Conservation (phyloP, 2,329 filamentous ascomycete genomes). For the Pezicula neosporulosa region DNA sequence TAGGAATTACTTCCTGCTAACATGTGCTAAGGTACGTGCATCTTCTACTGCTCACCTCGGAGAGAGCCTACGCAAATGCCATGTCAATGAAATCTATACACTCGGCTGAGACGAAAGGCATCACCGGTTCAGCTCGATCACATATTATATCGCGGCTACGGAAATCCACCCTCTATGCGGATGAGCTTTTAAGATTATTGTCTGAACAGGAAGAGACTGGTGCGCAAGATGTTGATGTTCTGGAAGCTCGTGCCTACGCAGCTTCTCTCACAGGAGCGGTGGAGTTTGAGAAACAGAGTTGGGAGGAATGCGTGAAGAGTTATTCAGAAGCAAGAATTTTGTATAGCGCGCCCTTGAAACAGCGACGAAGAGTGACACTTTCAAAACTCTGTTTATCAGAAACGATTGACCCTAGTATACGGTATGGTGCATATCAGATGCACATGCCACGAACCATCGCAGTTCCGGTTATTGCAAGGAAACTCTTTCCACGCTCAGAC, state of each 20-base stretch:
- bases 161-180: conserved; percentile 72
- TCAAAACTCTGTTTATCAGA: conserved; percentile 80
- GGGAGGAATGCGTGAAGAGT: conserved; percentile 72
- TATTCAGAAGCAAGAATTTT: conserved; percentile 78
- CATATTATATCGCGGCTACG: conserved; percentile 86
- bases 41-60: conserved; percentile 79
- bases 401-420: conserved; percentile 88
- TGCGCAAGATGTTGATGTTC: conserved; percentile 66
- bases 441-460: conserved; percentile 83
- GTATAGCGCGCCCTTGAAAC: conserved; percentile 71
- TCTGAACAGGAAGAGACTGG: conserved; percentile 58
- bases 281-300: conserved; percentile 83
- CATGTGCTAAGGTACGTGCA: conserved; percentile 59
- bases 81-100: conserved; percentile 90
- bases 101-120: conserved; percentile 73
- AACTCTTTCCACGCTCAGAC: conserved; percentile 70
- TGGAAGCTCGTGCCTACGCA: conserved; percentile 85
- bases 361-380: conserved; percentile 68
- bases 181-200: conserved; percentile 64
- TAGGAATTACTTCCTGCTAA: conserved; percentile 7
- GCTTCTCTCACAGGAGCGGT: conserved; percentile 72
- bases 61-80: conserved; percentile 91
- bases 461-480: conserved; percentile 73
- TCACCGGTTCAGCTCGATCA: conserved; percentile 74
- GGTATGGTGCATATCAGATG: conserved; percentile 90